These are phyloP conservation scores for Haematococcus sp. DNA, from an alignment of 139 green algal genomes.

Conservation along the genomic window DNA sequence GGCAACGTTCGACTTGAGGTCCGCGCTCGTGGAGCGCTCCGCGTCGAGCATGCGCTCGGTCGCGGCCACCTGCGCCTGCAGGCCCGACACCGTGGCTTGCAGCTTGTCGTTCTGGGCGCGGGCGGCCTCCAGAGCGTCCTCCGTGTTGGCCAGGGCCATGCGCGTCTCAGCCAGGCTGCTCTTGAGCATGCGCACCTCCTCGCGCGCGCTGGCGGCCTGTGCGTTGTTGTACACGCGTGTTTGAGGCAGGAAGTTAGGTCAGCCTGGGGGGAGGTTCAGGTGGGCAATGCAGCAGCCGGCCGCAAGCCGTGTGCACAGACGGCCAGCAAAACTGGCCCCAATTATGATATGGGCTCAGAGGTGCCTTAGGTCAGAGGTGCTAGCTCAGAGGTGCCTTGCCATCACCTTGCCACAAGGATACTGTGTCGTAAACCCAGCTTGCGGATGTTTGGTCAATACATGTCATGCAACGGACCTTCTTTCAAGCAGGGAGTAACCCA, in stretches of 20 bases:
- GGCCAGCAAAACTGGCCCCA: too few relatives aligned
- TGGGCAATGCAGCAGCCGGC: too few relatives aligned
- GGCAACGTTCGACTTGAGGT: constrained; percentile 5
- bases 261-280: too few relatives aligned
- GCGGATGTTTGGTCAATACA: too few relatives aligned
- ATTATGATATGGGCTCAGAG: too few relatives aligned
- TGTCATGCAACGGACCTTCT: too few relatives aligned
- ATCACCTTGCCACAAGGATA: too few relatives aligned
- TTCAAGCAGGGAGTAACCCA: neutral
- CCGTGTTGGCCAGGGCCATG: constrained; percentile 3
- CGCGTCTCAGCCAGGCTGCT: neutral
- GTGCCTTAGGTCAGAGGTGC: too few relatives aligned
- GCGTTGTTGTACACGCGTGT: neutral
- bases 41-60: constrained; percentile 14
- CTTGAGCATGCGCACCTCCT: constrained; percentile 4
- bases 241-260: too few relatives aligned
- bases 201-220: neutral
- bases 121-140: neutral
- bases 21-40: constrained; percentile 11
- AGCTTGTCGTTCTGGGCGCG: constrained; percentile 10
- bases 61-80: constrained; percentile 26
- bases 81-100: neutral
- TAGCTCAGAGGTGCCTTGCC: too few relatives aligned
- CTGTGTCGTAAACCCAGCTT: too few relatives aligned
- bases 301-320: too few relatives aligned